Evolutionary conservation across 2,329 filamentous ascomycete genomes (phyloP), one percentile per base, ranked within the genome.

Genomic region (Orbilia quercus): DNA sequence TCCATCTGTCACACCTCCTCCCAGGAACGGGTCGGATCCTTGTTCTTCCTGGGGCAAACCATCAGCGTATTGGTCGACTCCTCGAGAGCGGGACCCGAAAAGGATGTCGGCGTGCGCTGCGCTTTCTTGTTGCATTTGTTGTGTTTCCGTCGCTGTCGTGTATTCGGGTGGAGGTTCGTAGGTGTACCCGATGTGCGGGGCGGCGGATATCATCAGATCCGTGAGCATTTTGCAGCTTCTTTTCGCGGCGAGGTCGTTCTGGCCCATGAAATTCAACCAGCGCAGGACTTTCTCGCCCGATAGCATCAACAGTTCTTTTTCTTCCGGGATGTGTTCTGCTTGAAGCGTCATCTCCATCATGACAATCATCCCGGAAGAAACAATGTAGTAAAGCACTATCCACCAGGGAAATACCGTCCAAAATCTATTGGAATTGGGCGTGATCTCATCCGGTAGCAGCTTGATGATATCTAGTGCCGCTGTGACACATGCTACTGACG

Each of bases 291-390:
- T 77, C 54, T 75, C 77, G 7, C 76, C 65, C 40, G 77, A 75
- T 20, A 54, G 72, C 18, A 77, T 65, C 14, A 78, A 60, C 1
- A 74, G 74, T 25, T 77, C 76, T 2, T 76, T 77, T 74, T 77
- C 76, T 36, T 76, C 75, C 7, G 77, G 77, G n/a, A 77, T 77
- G 44, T 78, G 77, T 57, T 78, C 77, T 11, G 76, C 77, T 40
- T 76, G 74, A 18, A 73, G 65, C 9, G 69, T 57, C 45, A 77
- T 73, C 48, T 75, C 75, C 58, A 76, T 64, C 54, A 77, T 75
- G 9, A 77, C 62, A 42, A 77, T 72, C 20, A 73, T 70, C 40
- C 76, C 76, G 14, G 76, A 76, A 12, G 74, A 72, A 42, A 77
- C 76, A 22, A 77, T 75, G 20, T 77, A 76, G 48, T 77, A 74